A percentile compares a stretch with the other conserved stretches of the same genome.
Conservation (phyloP, 2,329 filamentous ascomycete species). For the Gnomoniopsis sp. region DNA sequence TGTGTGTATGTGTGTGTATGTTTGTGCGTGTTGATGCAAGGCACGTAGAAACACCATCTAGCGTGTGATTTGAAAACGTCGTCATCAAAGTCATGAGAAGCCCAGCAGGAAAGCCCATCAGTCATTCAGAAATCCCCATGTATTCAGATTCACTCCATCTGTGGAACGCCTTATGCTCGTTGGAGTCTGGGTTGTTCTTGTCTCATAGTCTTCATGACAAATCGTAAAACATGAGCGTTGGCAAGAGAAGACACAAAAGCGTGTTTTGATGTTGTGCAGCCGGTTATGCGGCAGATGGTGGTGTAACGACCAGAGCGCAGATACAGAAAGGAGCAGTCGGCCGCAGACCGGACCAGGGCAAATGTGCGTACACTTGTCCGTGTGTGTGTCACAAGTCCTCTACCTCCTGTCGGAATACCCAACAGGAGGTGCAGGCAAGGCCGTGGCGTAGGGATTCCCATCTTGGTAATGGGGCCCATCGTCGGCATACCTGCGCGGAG, state of each 20-base stretch:
- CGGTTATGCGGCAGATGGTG: background rate
- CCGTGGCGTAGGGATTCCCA: conserved; percentile 41
- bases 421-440: conserved; percentile 39
- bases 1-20: background rate
- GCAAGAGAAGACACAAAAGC: background rate
- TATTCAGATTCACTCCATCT: background rate
- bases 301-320: background rate
- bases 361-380: conserved; percentile 14
- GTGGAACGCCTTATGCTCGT: conserved; percentile 6
- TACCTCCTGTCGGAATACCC: conserved; percentile 35
- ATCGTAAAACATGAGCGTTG: conserved; percentile 4
- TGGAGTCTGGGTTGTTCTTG: background rate
- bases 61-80: background rate
- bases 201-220: conserved; percentile 8
- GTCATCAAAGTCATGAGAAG: conserved; percentile 14
- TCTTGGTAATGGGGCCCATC: conserved; percentile 45
- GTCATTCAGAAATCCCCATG: background rate
- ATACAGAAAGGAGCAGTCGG: background rate
- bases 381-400: conserved; percentile 18
- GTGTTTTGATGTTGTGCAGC: background rate
- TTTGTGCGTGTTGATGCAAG: background rate
- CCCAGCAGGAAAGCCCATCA: conserved; percentile 11
- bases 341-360: background rate
- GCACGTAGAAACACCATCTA: conserved; percentile 8
- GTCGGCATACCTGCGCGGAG: conserved; percentile 34